Conservation (phyloP, 208 protist species). For the Novymonas esmeraldas region DNA sequence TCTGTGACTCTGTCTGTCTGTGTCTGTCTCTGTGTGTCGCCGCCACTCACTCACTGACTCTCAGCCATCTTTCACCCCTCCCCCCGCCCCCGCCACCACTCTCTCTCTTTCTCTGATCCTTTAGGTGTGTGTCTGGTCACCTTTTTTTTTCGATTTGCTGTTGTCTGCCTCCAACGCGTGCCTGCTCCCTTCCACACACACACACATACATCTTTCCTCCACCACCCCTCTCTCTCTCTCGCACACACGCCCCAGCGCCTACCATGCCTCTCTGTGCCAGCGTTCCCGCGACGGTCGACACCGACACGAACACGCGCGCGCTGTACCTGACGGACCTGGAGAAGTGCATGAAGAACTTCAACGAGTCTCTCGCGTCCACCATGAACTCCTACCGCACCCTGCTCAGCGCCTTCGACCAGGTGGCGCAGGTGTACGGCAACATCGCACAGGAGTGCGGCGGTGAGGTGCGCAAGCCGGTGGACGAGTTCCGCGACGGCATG, state of each 20-base stretch:
- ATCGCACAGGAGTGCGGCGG: conserved; percentile 35
- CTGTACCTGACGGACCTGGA: conserved; percentile 49
- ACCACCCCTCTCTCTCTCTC: neutral
- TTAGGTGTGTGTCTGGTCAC: too few species aligned
- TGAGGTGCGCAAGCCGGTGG: conserved; percentile 25
- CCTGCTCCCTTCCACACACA: too few species aligned
- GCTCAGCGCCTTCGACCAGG: conserved; percentile 53
- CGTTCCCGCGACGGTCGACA: conserved; percentile 48
- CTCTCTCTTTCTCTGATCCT: neutral
- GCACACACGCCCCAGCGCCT: neutral
- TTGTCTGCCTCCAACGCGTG: too few species aligned
- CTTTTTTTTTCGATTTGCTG: too few species aligned
- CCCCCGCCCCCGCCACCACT: neutral
- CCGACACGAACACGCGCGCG: conserved; percentile 45
- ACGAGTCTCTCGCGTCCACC: conserved; percentile 46
- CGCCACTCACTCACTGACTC: too few species aligned
- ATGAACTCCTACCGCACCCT: conserved; percentile 60
- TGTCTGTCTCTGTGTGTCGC: conserved; percentile 1
- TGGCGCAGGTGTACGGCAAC: conserved; percentile 52
- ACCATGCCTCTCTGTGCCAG: conserved; percentile 32
- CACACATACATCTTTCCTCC: too few species aligned
- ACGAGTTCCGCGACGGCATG: conserved; percentile 57
- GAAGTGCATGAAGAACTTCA: conserved; percentile 55
- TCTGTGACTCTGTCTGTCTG: neutral
- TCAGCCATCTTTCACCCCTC: neutral